A percentile compares a stretch with the other conserved stretches of the same genome.
Conservation (phyloP, 129 eudicot species). For the Saussurea involucrata region DNA sequence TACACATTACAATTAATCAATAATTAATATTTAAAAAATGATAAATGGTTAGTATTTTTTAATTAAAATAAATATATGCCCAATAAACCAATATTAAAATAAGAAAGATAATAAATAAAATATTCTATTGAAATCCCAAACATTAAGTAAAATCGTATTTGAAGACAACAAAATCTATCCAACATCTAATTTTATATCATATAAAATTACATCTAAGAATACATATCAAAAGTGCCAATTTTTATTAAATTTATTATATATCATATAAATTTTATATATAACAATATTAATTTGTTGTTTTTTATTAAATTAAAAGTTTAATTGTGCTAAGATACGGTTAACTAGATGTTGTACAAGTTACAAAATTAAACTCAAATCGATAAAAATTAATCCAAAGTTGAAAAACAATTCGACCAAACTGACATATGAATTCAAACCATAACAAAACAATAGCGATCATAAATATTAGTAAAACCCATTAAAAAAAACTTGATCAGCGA, state of each 20-base stretch:
- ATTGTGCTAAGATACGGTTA: too few relatives aligned
- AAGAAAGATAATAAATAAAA: not conserved
- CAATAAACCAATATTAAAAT: not conserved
- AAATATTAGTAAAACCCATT: too few relatives aligned
- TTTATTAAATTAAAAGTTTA: too few relatives aligned
- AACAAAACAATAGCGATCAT: not conserved
- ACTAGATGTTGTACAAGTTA: not conserved
- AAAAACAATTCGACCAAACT: too few relatives aligned
- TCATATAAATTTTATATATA: not conserved
- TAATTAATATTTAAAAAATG: not conserved
- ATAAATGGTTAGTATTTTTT: too few relatives aligned
- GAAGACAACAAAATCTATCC: not conserved
- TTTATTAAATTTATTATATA: not conserved
- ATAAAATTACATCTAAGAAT: not conserved
- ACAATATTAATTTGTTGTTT: too few relatives aligned
- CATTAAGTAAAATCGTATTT: not conserved
- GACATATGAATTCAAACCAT: not conserved
- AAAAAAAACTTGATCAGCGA: not conserved
- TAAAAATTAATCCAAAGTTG: not conserved
- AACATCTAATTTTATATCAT: too few relatives aligned
- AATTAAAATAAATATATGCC: not conserved
- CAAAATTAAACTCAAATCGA: not conserved
- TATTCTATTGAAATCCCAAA: not conserved
- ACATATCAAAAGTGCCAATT: not conserved
- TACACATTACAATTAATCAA: not conserved